phyloP scores from a whole-genome alignment of 2,329 filamentous ascomycete species.

The Scleromitrula shiraiana region DNA sequence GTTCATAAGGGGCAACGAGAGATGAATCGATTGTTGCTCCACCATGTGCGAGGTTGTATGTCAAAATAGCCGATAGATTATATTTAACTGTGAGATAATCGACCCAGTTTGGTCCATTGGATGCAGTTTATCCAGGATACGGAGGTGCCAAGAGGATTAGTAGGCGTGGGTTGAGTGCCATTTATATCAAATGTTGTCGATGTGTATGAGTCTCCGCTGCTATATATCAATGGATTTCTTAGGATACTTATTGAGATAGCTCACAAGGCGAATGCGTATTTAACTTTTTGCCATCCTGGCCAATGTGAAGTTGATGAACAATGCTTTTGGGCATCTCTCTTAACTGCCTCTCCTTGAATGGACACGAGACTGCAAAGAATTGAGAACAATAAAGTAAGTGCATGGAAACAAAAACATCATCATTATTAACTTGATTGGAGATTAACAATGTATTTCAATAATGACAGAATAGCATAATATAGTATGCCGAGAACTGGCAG shows the following conservation, averaged over 20 bases:
- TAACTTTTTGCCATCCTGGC: constrained; percentile 33
- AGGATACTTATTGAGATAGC: constrained; percentile 2
- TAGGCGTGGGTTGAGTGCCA: constrained; percentile 28
- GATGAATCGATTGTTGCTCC: constrained; percentile 34
- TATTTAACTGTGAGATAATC: constrained; percentile 39
- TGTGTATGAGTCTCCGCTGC: constrained; percentile 36
- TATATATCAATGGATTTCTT: background rate
- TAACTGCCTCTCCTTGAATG: background rate
- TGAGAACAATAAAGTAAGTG: background rate
- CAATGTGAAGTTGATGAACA: constrained; percentile 27
- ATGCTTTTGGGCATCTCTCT: background rate
- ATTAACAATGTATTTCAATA: too few relatives aligned
- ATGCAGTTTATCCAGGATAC: constrained; percentile 32
- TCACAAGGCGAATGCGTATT: constrained; percentile 38
- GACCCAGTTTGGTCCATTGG: constrained; percentile 48
- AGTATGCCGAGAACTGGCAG: too few relatives aligned
- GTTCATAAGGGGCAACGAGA: constrained; percentile 31
- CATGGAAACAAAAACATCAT: background rate
- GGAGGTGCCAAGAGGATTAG: constrained; percentile 34
- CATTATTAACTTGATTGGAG: too few relatives aligned
- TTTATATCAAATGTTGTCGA: constrained; percentile 32
- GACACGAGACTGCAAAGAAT: background rate
- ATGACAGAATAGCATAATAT: too few relatives aligned
- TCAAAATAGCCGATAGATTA: constrained; percentile 38
- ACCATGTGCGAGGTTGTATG: constrained; percentile 44